Percentiles rank a stretch among this genome's conserved stretches.
Evolutionary conservation across 116 monocot genomes (phyloP).

Genomic region (Cymodocea nodosa): DNA sequence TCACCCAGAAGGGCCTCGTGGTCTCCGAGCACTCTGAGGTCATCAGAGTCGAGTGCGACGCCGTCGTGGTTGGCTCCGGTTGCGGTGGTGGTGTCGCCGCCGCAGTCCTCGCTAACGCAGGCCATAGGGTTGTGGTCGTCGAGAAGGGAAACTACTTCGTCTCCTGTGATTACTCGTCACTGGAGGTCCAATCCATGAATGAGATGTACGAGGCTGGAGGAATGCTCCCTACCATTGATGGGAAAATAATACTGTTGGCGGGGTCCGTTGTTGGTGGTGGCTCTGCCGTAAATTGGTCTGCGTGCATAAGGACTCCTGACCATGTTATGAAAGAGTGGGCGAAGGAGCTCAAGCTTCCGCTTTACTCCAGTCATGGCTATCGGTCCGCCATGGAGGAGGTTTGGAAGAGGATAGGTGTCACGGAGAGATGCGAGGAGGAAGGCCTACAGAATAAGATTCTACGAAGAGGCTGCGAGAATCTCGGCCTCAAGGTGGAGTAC

Average conservation of each 20-base stretch:
- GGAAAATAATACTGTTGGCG: conserved; percentile 47
- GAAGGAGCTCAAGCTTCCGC: conserved; percentile 25
- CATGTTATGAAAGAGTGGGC: conserved; percentile 60
- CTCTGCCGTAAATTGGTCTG: conserved; percentile 88
- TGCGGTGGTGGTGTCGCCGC: conserved; percentile 91
- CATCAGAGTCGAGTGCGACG: conserved; percentile 57
- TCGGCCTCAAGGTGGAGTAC: conserved; percentile 50
- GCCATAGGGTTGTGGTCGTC: conserved; percentile 63
- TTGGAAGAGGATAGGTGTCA: conserved; percentile 66
- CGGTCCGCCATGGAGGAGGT: conserved; percentile 54
- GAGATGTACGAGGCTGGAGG: conserved; percentile 69
- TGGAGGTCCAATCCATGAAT: conserved; percentile 53
- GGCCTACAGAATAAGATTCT: conserved; percentile 77
- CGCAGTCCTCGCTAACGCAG: conserved; percentile 49
- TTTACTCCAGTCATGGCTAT: conserved; percentile 46
- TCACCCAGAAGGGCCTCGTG: conserved; percentile 44
- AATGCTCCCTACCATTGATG: conserved; percentile 34
- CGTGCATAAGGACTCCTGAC: conserved; percentile 65
- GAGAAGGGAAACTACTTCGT: conserved; percentile 92
- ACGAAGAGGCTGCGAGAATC: conserved; percentile 64
- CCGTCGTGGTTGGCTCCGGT: conserved; percentile 72
- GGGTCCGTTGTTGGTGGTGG: conserved; percentile 87
- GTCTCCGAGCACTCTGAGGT: conserved; percentile 13
- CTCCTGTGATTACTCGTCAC: conserved; percentile 48
- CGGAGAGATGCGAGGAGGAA: conserved; percentile 46